Conservation (phyloP, 257 asterid species). For the Ilex aquifolium region DNA sequence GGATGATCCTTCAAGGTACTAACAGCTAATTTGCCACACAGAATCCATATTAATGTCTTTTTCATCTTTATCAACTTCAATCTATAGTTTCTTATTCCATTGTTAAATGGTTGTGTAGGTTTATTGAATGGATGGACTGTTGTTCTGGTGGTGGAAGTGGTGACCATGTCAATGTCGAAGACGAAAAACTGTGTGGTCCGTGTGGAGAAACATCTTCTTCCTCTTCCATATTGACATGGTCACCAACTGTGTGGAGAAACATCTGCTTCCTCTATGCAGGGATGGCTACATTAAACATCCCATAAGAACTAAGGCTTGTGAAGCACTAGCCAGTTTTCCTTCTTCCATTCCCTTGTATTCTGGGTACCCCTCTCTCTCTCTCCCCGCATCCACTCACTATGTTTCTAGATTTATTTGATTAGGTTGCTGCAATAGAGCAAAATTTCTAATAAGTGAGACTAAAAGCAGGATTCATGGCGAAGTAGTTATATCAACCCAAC, state of each 20-base stretch:
- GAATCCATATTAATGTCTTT: no score
- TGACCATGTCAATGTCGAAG: no score
- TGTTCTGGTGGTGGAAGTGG: no score
- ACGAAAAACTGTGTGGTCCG: no score
- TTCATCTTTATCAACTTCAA: no score
- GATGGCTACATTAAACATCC: slow-evolving; percentile 49
- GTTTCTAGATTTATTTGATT: not conserved
- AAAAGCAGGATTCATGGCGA: slow-evolving; percentile 74
- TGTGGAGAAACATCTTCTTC: no score
- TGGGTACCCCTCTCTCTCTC: slow-evolving; percentile 36
- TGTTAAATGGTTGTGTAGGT: no score
- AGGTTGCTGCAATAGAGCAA: not conserved
- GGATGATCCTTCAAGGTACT: no score
- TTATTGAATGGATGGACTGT: no score
- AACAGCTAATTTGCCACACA: no score
- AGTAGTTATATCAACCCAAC: slow-evolving; percentile 55
- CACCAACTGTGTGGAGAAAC: slow-evolving; percentile 11
- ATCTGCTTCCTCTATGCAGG: slow-evolving; percentile 35
- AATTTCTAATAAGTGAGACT: not conserved
- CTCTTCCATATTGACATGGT: no score
- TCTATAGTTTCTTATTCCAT: no score
- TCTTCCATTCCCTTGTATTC: slow-evolving; percentile 57
- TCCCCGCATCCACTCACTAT: not conserved
- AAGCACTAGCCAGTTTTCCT: slow-evolving; percentile 52
- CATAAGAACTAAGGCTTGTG: slow-evolving; percentile 48